Conservation (phyloP, 371 early-diverging fungal species). For the Mortierella polycephala region DNA sequence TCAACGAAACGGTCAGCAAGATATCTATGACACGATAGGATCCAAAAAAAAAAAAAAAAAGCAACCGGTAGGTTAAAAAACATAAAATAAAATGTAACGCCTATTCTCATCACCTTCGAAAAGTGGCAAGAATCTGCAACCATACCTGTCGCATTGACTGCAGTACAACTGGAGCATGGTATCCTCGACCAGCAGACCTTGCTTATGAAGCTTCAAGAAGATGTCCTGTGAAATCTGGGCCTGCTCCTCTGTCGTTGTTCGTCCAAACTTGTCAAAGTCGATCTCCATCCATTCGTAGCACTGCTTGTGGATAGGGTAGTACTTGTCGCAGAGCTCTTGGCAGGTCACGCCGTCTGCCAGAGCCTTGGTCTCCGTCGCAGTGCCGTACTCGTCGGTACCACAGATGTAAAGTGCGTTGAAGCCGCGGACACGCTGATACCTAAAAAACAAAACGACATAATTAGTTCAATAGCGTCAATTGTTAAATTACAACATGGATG, state of each 20-base stretch:
- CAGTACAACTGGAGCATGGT: constrained; percentile 95
- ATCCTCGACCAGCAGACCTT: constrained; percentile 82
- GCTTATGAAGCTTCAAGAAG: constrained; percentile 83
- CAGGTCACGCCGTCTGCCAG: constrained; percentile 92
- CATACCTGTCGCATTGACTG: constrained; percentile 82
- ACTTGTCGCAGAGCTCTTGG: constrained; percentile 97
- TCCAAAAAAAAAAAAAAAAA: background rate
- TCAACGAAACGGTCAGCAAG: constrained; percentile 99
- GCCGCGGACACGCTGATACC: constrained; percentile 93
- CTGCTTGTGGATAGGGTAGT: constrained; percentile 87
- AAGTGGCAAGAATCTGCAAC: too few species aligned
- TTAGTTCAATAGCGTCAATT: too few species aligned
- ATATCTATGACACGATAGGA: constrained; percentile 68
- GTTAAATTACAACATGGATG: background rate
- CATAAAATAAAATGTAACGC: too few species aligned
- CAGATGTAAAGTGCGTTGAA: constrained; percentile 95
- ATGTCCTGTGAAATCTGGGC: constrained; percentile 95
- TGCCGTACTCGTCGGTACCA: constrained; percentile 99
- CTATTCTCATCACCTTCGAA: too few species aligned
- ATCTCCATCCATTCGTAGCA: constrained; percentile 98
- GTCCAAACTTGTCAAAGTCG: constrained; percentile 98
- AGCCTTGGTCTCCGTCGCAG: constrained; percentile 99
- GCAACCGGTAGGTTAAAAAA: background rate
- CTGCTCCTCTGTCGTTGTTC: constrained; percentile 94
- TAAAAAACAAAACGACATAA: constrained; percentile 19